Conservation (phyloP, 2,329 filamentous ascomycete genomes). For the Neonectria hederae region DNA sequence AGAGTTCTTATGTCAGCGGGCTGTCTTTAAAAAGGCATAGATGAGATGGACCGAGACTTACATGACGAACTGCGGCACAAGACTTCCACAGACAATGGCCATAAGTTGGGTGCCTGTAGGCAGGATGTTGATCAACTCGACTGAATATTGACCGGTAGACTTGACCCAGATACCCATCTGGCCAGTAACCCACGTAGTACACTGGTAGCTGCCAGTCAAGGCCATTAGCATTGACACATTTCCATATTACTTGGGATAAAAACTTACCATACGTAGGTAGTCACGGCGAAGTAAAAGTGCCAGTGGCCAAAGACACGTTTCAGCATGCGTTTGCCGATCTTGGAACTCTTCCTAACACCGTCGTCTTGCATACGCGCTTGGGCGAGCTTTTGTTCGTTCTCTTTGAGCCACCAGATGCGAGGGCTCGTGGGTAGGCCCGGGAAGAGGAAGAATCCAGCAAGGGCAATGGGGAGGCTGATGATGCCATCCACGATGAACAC, state of each 20-base stretch:
- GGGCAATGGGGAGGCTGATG: constrained; percentile 44
- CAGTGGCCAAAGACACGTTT: constrained; percentile 39
- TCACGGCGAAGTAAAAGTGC: constrained; percentile 42
- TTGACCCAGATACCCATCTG: constrained; percentile 44
- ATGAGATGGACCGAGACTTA: not conserved
- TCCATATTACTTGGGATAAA: not conserved
- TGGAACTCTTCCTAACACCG: constrained; percentile 33
- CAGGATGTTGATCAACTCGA: constrained; percentile 40
- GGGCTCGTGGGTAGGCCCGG: constrained; percentile 40
- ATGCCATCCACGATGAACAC: constrained; percentile 49
- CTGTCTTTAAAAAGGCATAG: not conserved
- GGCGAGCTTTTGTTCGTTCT: constrained; percentile 39
- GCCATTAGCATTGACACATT: not conserved
- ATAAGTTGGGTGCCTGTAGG: constrained; percentile 40
- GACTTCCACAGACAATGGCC: constrained; percentile 40
- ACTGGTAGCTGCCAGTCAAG: constrained; percentile 25
- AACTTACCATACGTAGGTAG: constrained; percentile 36
- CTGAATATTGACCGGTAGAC: constrained; percentile 27
- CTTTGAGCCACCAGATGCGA: constrained; percentile 40
- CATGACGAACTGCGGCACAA: constrained; percentile 36
- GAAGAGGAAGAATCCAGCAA: constrained; percentile 43
- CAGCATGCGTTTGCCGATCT: constrained; percentile 40
- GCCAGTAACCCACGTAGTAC: constrained; percentile 34
- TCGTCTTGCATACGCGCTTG: constrained; percentile 38
- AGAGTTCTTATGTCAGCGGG: not conserved